These are phyloP conservation scores for Nosema granulosis DNA, from an alignment of 371 early-diverging fungal species.

Conservation along the genomic window DNA sequence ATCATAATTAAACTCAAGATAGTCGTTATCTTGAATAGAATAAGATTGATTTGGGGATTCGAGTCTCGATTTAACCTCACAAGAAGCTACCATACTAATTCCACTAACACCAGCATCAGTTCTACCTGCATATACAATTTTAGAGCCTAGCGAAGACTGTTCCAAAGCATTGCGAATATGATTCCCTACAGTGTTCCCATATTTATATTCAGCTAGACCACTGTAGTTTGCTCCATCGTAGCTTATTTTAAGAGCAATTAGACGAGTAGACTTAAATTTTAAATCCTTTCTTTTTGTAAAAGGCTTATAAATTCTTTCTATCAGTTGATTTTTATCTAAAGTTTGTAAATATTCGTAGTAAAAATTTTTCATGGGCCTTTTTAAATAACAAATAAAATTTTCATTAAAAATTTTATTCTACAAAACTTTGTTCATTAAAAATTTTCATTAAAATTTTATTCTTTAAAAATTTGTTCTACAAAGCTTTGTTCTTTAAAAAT, in stretches of 20 bases:
- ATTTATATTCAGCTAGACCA: conserved; percentile 33
- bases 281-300: not conserved
- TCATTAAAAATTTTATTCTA: no score
- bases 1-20: conserved; percentile 60
- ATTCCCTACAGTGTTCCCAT: conserved; percentile 30
- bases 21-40: conserved; percentile 2
- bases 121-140: conserved; percentile 60
- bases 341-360: conserved; percentile 17
- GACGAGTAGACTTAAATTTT: conserved; percentile 11
- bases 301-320: conserved; percentile 13
- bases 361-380: conserved; percentile 12
- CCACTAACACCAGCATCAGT: conserved; percentile 66
- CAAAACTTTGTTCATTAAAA: no score
- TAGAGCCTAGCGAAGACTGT: conserved; percentile 22
- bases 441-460: no score
- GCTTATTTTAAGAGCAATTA: conserved; percentile 46
- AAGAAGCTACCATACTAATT: conserved; percentile 54
- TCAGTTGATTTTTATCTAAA: conserved; percentile 32
- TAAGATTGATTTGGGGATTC: not conserved
- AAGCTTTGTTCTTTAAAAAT: no score
- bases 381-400: no score
- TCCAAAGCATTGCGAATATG: conserved; percentile 39
- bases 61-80: conserved; percentile 23
- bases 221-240: conserved; percentile 54
- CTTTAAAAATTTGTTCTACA: no score